These are phyloP conservation scores for Boletus semigastroideus DNA, from an alignment of 1,284 basidiomycete species.

Conservation along the genomic window DNA sequence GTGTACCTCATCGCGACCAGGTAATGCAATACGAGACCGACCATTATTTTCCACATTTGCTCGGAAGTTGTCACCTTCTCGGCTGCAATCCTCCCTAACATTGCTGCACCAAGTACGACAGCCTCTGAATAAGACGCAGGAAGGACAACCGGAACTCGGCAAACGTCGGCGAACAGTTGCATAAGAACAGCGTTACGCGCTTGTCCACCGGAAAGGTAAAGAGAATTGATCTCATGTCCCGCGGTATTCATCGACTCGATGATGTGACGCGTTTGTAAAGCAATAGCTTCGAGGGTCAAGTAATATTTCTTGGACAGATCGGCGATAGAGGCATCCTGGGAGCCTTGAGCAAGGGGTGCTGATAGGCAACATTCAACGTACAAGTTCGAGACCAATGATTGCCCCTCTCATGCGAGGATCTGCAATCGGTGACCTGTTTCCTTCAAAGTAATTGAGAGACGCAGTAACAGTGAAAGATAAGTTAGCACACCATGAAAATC, in stretches of 20 bases:
- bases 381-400: conserved; percentile 83
- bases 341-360: background rate
- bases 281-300: conserved; percentile 91
- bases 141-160: conserved; percentile 81
- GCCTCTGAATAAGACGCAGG: conserved; percentile 78
- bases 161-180: conserved; percentile 87
- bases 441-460: conserved; percentile 38
- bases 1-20: background rate
- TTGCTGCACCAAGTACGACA: conserved; percentile 91
- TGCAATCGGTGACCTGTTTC: conserved; percentile 95
- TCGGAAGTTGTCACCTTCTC: conserved; percentile 56
- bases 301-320: conserved; percentile 93
- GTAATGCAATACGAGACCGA: conserved; percentile 32
- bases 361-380: conserved; percentile 29
- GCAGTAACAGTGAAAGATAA: background rate
- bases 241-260: conserved; percentile 86
- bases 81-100: conserved; percentile 88
- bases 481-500: conserved; percentile 73
- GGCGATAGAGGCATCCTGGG: conserved; percentile 67
- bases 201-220: conserved; percentile 95
- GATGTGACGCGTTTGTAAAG: conserved; percentile 94
- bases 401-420: conserved; percentile 93
- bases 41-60: conserved; percentile 92
- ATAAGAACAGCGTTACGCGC: conserved; percentile 83
- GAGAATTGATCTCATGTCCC: conserved; percentile 82